Evolutionary conservation across 495 filamentous ascomycete species (phyloP).

Genomic region (Talaromyces thailandensis): DNA sequence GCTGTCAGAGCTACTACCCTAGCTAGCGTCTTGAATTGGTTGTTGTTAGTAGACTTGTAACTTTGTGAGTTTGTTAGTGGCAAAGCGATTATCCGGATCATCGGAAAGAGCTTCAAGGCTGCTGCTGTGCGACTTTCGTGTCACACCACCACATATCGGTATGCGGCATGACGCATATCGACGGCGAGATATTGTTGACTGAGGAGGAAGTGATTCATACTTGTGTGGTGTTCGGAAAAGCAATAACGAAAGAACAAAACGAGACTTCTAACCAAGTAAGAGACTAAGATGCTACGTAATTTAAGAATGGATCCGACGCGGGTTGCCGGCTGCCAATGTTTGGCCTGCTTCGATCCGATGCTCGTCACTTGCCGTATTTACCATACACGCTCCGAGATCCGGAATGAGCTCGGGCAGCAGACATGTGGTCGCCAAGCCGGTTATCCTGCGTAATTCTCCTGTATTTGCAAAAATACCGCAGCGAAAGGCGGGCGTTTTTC

Average conservation of each 20-base stretch:
- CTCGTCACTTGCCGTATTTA: not conserved
- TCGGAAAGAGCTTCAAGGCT: not conserved
- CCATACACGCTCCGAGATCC: not conserved
- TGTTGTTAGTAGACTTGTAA: not conserved
- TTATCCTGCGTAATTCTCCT: not conserved
- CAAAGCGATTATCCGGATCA: not conserved
- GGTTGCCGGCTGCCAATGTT: not conserved
- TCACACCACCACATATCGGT: not conserved
- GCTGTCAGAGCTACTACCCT: not conserved
- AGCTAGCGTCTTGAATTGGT: not conserved
- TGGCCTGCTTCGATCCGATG: conserved; percentile 1
- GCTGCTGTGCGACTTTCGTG: not conserved
- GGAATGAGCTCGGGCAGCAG: not conserved
- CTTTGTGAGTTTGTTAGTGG: not conserved
- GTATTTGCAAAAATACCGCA: not conserved
- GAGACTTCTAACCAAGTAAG: too few relatives aligned
- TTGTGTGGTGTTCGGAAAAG: not conserved
- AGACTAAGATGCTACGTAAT: not conserved
- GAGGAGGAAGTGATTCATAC: not conserved
- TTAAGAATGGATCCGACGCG: not conserved
- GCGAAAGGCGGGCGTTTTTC: conserved; percentile 4
- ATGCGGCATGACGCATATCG: not conserved
- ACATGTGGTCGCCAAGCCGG: not conserved
- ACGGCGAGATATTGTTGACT: not conserved
- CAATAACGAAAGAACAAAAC: not conserved